phyloP scores from a whole-genome alignment of 306 rosid genomes.

The Quercus suber region DNA sequence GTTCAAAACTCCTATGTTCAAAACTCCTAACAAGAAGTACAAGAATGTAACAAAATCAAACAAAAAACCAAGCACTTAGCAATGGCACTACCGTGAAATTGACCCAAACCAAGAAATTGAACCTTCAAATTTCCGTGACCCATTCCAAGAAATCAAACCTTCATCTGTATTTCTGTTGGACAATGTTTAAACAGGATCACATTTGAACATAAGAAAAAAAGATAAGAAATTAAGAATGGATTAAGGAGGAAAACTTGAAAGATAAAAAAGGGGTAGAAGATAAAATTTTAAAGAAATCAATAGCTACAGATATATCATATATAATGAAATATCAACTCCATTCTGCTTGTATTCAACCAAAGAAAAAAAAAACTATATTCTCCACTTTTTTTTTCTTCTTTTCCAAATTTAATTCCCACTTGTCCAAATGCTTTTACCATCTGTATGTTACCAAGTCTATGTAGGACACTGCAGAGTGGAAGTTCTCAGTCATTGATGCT shows the following conservation, averaged over 20 bases:
- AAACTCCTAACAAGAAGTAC: too few relatives aligned
- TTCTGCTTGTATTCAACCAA: not conserved
- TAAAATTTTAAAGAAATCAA: not conserved
- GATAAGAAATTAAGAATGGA: not conserved
- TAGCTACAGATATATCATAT: not conserved
- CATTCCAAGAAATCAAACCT: too few relatives aligned
- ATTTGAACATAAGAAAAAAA: not conserved
- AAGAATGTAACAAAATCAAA: too few relatives aligned
- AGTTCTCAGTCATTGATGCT: too few relatives aligned
- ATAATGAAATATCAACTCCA: not conserved
- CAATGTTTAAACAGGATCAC: not conserved
- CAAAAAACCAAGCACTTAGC: too few relatives aligned
- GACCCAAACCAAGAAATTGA: too few relatives aligned
- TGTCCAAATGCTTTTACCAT: conserved; percentile 15
- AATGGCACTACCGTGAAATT: too few relatives aligned
- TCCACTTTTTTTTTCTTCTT: not conserved
- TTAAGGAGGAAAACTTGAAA: not conserved
- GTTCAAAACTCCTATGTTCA: too few relatives aligned
- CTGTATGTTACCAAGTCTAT: conserved; percentile 23
- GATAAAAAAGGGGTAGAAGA: not conserved
- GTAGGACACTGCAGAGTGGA: too few relatives aligned
- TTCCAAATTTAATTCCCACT: not conserved
- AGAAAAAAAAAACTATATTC: not conserved
- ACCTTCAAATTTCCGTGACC: too few relatives aligned
- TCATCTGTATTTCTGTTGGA: not conserved